phyloP scores from a whole-genome alignment of 345 rosid species.

The Arabis alpina region DNA sequence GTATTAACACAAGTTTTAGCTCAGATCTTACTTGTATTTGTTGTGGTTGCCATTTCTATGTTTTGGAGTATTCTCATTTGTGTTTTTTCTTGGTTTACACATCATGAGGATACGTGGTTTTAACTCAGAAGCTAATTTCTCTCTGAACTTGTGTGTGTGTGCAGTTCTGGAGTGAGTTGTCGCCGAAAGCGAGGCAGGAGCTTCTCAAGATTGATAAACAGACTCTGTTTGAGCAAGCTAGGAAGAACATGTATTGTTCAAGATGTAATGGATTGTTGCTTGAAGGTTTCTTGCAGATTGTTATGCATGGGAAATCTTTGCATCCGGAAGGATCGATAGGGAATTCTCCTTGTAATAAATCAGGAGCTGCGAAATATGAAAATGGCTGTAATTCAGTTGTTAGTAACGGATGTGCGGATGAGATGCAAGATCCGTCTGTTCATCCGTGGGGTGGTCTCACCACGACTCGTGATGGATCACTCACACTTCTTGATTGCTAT shows the following conservation, averaged over 20 bases:
- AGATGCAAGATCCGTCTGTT: constrained; percentile 82
- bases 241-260: constrained; percentile 92
- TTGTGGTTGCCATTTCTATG: not conserved
- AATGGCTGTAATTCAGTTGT: constrained; percentile 49
- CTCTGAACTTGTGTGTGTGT: constrained; percentile 37
- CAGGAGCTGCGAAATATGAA: constrained; percentile 48
- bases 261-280: constrained; percentile 91
- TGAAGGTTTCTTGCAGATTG: constrained; percentile 89
- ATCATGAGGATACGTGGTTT: not conserved
- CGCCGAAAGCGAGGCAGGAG: constrained; percentile 66
- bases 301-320: constrained; percentile 82
- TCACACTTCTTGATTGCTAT: constrained; percentile 87
- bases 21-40: constrained; percentile 24
- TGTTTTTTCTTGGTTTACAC: not conserved
- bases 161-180: constrained; percentile 85
- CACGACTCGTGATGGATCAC: constrained; percentile 80
- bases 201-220: constrained; percentile 91
- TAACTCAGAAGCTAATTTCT: not conserved
- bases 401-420: constrained; percentile 58
- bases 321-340: constrained; percentile 63
- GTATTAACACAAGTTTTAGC: not conserved
- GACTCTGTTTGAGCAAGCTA: constrained; percentile 89
- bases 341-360: constrained; percentile 44
- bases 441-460: constrained; percentile 99
- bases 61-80: not conserved